These are phyloP conservation scores for Pseudopyrenochaeta lycopersici DNA, from an alignment of 2,329 filamentous ascomycete genomes.

Conservation along the genomic window DNA sequence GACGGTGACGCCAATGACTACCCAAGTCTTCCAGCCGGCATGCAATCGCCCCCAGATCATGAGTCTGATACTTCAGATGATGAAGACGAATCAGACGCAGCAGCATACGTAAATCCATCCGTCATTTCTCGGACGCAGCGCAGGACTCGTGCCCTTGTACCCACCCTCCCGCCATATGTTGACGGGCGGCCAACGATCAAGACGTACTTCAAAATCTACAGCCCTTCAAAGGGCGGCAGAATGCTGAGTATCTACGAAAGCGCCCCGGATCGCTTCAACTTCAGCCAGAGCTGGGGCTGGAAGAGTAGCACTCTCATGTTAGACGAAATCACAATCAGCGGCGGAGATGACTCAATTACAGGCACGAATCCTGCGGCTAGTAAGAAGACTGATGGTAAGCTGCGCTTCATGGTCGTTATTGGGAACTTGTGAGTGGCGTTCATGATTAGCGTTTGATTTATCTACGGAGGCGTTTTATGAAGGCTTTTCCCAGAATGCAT, in stretches of 20 bases:
- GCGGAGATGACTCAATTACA: conserved; percentile 25
- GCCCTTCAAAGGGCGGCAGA: conserved; percentile 65
- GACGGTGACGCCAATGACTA: conserved; percentile 26
- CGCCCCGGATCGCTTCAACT: conserved; percentile 67
- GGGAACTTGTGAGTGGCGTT: conserved; percentile 52
- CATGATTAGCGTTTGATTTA: too few species aligned
- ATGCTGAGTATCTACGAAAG: conserved; percentile 68
- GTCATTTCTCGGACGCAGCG: conserved; percentile 26
- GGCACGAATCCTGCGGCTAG: conserved; percentile 19
- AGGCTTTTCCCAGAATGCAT: background rate
- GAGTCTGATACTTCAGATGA: conserved; percentile 37
- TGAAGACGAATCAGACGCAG: conserved; percentile 27
- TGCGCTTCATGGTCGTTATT: conserved; percentile 69
- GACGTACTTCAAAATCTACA: conserved; percentile 70
- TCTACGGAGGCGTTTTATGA: background rate
- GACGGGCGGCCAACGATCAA: conserved; percentile 66
- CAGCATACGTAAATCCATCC: conserved; percentile 37
- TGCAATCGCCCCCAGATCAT: conserved; percentile 29
- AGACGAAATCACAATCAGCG: conserved; percentile 53
- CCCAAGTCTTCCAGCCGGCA: conserved; percentile 25
- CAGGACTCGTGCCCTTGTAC: conserved; percentile 27
- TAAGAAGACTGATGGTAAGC: conserved; percentile 58
- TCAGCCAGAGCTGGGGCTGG: conserved; percentile 69
- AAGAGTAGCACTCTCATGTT: conserved; percentile 67
- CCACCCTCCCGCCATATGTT: conserved; percentile 63